Conservation (phyloP, 2,329 filamentous ascomycete species). For the Neopestalotiopsis clavispora region DNA sequence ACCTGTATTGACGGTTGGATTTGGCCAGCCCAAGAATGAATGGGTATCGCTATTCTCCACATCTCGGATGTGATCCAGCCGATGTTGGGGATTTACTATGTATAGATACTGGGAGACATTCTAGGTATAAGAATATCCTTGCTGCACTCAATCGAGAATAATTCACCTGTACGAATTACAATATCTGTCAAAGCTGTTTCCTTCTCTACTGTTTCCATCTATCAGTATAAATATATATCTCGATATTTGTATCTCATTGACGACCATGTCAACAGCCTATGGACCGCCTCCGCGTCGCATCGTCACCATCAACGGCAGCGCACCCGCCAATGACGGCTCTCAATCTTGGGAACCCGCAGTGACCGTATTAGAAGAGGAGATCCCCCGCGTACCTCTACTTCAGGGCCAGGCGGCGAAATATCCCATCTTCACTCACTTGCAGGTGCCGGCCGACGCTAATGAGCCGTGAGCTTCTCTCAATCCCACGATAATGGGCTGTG, state of each 20-base stretch:
- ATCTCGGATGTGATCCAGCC: conserved; percentile 1
- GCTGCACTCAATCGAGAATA: no score
- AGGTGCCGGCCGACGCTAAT: not conserved
- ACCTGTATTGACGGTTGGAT: not conserved
- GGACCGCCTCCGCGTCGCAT: not conserved
- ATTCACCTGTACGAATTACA: no score
- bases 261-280: not conserved
- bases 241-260: not conserved
- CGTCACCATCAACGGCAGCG: not conserved
- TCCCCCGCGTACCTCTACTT: not conserved
- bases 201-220: no score
- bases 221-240: no score
- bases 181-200: no score
- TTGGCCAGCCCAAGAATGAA: not conserved
- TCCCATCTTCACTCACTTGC: not conserved
- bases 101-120: not conserved
- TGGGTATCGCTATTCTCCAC: not conserved
- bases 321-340: not conserved
- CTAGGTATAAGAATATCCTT: not conserved
- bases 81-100: not conserved
- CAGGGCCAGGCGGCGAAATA: not conserved
- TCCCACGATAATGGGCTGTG: not conserved
- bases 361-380: not conserved
- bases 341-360: not conserved
- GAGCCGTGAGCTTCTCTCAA: not conserved